These are phyloP conservation scores for Cryptococcus hybrid DNA, from an alignment of 1,284 basidiomycete genomes.

Conservation along the genomic window DNA sequence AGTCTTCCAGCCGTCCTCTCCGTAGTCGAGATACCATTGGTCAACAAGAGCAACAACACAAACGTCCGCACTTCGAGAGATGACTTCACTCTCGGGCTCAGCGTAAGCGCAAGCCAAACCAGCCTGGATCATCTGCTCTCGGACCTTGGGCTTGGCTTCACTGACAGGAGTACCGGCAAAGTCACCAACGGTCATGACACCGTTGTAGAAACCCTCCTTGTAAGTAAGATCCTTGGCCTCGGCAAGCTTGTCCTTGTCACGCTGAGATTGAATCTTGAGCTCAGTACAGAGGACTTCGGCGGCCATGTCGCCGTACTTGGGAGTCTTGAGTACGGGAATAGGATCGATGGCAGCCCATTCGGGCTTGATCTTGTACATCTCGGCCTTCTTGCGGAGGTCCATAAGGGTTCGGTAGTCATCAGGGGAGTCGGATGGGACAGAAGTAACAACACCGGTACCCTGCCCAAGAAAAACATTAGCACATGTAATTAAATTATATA, in stretches of 20 bases:
- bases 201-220: slow-evolving; percentile 97
- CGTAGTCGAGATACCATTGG: slow-evolving; percentile 99
- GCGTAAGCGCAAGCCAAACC: slow-evolving; percentile 86
- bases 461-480: slow-evolving; percentile 36
- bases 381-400: slow-evolving; percentile 95
- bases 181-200: slow-evolving; percentile 84
- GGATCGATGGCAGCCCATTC: slow-evolving; percentile 84
- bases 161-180: slow-evolving; percentile 84
- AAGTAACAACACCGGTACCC: slow-evolving; percentile 98
- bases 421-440: slow-evolving; percentile 96
- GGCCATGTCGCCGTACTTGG: slow-evolving; percentile 86
- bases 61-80: slow-evolving; percentile 88
- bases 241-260: slow-evolving; percentile 86
- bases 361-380: slow-evolving; percentile 93
- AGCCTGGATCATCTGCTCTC: slow-evolving; percentile 75
- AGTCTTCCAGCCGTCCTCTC: slow-evolving; percentile 82
- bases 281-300: slow-evolving; percentile 85
- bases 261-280: slow-evolving; percentile 94
- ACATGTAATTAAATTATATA: background rate
- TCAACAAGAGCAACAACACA: slow-evolving; percentile 98
- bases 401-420: slow-evolving; percentile 91
- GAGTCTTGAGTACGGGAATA: slow-evolving; percentile 82
- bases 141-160: slow-evolving; percentile 87
- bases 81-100: slow-evolving; percentile 90
- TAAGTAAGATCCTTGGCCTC: slow-evolving; percentile 98